These are phyloP conservation scores for Amborella trichopoda DNA, from an alignment of 164 flowering plant species.

Conservation along the genomic window DNA sequence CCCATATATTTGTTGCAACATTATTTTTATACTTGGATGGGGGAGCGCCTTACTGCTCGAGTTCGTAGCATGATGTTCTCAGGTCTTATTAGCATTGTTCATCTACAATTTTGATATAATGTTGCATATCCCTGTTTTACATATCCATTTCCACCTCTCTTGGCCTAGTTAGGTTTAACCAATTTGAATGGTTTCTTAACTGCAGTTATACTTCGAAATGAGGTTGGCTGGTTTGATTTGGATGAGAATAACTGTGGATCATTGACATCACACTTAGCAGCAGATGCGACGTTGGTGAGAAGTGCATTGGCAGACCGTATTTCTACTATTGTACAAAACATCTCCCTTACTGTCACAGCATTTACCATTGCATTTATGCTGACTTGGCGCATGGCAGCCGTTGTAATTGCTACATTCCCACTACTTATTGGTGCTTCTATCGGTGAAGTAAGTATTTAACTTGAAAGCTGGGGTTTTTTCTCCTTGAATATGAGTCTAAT, in stretches of 20 bases:
- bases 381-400: conserved; percentile 63
- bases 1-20: conserved; percentile 59
- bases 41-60: conserved; percentile 58
- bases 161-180: background rate
- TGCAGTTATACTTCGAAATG: conserved; percentile 70
- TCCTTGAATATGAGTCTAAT: too few relatives aligned
- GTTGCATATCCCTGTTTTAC: background rate
- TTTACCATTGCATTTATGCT: conserved; percentile 46
- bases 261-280: conserved; percentile 44
- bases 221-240: conserved; percentile 78
- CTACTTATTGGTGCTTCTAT: conserved; percentile 52
- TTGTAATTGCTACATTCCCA: conserved; percentile 55
- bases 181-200: background rate
- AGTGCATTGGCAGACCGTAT: conserved; percentile 59
- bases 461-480: too few relatives aligned
- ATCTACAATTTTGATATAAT: background rate
- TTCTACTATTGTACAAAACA: conserved; percentile 61
- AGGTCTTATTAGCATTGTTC: conserved; percentile 24
- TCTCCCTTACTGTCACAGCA: conserved; percentile 51
- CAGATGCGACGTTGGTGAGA: conserved; percentile 57
- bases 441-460: conserved; percentile 33
- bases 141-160: background rate
- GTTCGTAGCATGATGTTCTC: conserved; percentile 66
- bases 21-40: conserved; percentile 57
- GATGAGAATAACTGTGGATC: conserved; percentile 54